These are phyloP conservation scores for Eutypa lata DNA, from an alignment of 2,329 filamentous ascomycete genomes.

Conservation along the genomic window DNA sequence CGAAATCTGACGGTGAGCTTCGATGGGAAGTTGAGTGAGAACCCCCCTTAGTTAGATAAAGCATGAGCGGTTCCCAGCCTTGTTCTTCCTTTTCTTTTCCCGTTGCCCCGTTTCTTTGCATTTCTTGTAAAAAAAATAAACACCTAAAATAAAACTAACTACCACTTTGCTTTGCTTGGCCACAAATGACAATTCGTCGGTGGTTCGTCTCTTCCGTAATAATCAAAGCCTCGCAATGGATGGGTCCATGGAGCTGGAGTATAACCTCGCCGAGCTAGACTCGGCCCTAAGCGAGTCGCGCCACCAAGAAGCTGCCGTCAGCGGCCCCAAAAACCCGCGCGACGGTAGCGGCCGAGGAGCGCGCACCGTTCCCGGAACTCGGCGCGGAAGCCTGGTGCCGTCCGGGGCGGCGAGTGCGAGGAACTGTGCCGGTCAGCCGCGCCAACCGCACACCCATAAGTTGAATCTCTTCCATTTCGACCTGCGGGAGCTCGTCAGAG, in stretches of 20 bases:
- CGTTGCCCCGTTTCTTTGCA: too few relatives aligned
- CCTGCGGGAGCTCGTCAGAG: slow-evolving; percentile 22
- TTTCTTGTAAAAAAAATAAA: too few relatives aligned
- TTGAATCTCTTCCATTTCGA: slow-evolving; percentile 28
- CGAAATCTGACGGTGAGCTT: too few relatives aligned
- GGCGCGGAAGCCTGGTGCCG: slow-evolving; percentile 24
- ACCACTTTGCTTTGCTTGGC: not conserved
- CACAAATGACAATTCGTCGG: not conserved
- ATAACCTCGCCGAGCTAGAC: slow-evolving; percentile 27
- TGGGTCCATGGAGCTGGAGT: slow-evolving; percentile 18
- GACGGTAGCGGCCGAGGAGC: slow-evolving; percentile 12
- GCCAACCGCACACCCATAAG: slow-evolving; percentile 14
- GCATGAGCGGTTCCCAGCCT: not conserved
- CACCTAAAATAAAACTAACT: too few relatives aligned
- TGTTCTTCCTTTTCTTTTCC: not conserved
- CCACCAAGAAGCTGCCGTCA: slow-evolving; percentile 15
- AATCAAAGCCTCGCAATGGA: not conserved
- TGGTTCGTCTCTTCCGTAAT: not conserved
- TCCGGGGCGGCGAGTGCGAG: slow-evolving; percentile 7
- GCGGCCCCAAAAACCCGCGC: slow-evolving; percentile 15
- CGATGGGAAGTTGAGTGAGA: slow-evolving; percentile 3
- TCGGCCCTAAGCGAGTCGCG: slow-evolving; percentile 21
- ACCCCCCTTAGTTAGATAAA: slow-evolving; percentile 2
- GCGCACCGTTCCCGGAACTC: slow-evolving; percentile 20
- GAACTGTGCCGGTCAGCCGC: slow-evolving; percentile 6